phyloP scores from a whole-genome alignment of 257 asterid species.

The Primulina eburnea region DNA sequence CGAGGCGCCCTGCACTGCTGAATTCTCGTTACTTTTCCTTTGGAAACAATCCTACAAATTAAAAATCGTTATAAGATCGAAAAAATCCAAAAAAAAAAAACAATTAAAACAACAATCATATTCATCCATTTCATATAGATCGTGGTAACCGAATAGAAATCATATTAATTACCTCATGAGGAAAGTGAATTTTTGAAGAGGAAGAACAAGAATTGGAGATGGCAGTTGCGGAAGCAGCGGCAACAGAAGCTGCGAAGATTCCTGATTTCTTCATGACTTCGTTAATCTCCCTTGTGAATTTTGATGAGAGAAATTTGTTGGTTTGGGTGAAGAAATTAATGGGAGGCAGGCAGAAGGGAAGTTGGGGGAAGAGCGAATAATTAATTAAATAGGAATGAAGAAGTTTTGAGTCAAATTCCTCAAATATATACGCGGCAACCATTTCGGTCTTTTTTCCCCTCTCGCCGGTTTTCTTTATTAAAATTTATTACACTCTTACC shows the following conservation, averaged over 20 bases:
- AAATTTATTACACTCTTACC: conserved; percentile 15
- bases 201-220: conserved; percentile 37
- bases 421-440: conserved; percentile 46
- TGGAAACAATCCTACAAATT: conserved; percentile 23
- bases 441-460: conserved; percentile 18
- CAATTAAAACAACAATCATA: not conserved
- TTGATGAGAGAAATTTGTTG: not conserved
- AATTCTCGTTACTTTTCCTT: conserved; percentile 34
- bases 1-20: conserved; percentile 33
- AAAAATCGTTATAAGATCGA: not conserved
- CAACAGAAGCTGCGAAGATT: conserved; percentile 48
- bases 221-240: conserved; percentile 58
- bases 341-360: conserved; percentile 8
- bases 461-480: not conserved
- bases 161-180: conserved; percentile 35
- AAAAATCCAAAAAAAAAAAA: not conserved
- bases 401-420: conserved; percentile 10
- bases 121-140: not conserved
- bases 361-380: not conserved
- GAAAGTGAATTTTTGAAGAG: conserved; percentile 39
- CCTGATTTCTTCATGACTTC: conserved; percentile 61
- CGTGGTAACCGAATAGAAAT: too few relatives aligned
- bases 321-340: not conserved
- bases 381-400: not conserved
- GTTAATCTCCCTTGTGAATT: not conserved